phyloP scores from a whole-genome alignment of 768 basidiomycete species.

The Tubosaeta brunneosetosa region DNA sequence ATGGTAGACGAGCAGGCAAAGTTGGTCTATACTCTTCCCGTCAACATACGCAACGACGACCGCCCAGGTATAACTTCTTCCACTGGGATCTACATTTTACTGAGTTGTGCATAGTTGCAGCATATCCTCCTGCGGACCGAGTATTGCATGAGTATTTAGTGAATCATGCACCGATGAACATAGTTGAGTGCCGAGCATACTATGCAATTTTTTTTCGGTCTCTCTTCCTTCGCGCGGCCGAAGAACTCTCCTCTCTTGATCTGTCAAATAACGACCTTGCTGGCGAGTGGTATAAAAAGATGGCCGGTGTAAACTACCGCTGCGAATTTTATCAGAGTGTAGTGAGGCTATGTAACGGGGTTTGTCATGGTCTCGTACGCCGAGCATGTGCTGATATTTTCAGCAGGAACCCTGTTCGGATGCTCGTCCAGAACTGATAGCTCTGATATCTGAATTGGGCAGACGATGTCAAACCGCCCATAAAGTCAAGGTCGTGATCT shows the following conservation, averaged over 20 bases:
- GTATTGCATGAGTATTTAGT: neutral
- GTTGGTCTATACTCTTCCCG: slow-evolving; percentile 1
- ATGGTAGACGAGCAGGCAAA: slow-evolving; percentile 9
- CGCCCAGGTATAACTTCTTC: neutral
- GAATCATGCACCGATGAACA: neutral
- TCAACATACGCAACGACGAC: neutral
- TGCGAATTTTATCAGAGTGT: neutral
- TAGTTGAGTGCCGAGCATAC: neutral
- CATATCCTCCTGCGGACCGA: neutral
- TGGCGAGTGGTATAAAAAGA: neutral
- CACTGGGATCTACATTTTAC: neutral
- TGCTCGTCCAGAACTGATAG: neutral
- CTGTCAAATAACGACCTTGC: too few species aligned
- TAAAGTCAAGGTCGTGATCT: neutral
- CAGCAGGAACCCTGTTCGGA: neutral
- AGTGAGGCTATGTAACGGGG: neutral
- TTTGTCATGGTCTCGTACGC: neutral
- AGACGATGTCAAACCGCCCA: neutral
- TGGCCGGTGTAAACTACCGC: neutral
- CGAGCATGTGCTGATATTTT: neutral
- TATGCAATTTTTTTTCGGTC: neutral
- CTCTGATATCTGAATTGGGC: neutral
- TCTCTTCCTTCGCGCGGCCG: neutral
- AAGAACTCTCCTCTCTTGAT: neutral
- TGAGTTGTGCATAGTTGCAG: neutral